Percentiles rank a stretch among this genome's conserved stretches.
These are phyloP conservation scores for Mycena alexandri DNA, from an alignment of 768 basidiomycete genomes.

Conservation along the genomic window DNA sequence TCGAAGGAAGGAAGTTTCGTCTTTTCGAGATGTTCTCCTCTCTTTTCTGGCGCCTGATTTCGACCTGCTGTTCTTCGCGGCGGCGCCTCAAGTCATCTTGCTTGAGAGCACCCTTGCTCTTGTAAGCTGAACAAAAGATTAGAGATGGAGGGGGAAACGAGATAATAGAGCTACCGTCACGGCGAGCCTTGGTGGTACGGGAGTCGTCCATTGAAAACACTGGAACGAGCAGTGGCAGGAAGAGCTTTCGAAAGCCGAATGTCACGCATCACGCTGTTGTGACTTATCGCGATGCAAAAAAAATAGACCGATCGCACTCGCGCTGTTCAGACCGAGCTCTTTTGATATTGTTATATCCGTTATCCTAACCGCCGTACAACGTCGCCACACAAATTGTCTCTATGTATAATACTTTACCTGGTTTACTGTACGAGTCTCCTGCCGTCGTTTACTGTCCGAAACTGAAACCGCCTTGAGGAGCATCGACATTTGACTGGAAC, in stretches of 20 bases:
- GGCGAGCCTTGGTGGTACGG: constrained; percentile 81
- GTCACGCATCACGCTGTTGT: background rate
- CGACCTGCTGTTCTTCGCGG: constrained; percentile 98
- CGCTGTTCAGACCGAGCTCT: background rate
- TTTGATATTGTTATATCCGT: background rate
- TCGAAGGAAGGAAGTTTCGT: constrained; percentile 88
- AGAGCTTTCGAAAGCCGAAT: constrained; percentile 41
- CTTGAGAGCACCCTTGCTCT: constrained; percentile 90
- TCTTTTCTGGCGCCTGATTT: constrained; percentile 97
- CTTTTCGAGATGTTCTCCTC: constrained; percentile 99
- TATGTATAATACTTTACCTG: constrained; percentile 10
- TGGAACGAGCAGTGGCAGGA: constrained; percentile 36
- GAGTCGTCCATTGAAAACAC: constrained; percentile 65
- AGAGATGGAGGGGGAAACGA: constrained; percentile 50
- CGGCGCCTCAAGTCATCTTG: constrained; percentile 95
- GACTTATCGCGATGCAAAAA: constrained; percentile 9
- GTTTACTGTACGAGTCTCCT: constrained; percentile 17
- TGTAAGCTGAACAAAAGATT: constrained; percentile 72
- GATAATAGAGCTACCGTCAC: constrained; percentile 66
- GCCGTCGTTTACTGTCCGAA: constrained; percentile 74
- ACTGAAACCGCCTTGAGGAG: constrained; percentile 96
- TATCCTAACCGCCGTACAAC: background rate
- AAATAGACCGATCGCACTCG: background rate
- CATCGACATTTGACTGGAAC: constrained; percentile 89
- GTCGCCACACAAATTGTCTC: constrained; percentile 5